Conservation (phyloP, 2,329 filamentous ascomycete genomes). For the Aspergillus sojae region DNA sequence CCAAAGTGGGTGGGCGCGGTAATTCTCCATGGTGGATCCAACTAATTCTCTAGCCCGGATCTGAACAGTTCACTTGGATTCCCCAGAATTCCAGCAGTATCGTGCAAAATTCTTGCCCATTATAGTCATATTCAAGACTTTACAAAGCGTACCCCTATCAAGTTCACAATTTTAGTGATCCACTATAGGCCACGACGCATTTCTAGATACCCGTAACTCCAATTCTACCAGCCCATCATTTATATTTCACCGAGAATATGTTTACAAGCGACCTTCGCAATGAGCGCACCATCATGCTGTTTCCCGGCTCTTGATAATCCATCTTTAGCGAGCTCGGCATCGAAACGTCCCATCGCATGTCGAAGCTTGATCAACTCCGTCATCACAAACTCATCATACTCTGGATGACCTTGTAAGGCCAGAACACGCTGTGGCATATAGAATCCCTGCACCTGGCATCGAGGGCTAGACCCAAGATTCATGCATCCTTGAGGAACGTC, state of each 20-base stretch:
- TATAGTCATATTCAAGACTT: neutral
- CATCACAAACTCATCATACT: conserved; percentile 46
- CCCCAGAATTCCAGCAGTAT: neutral
- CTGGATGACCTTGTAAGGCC: conserved; percentile 54
- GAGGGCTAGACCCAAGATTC: conserved; percentile 46
- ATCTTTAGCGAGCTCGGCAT: conserved; percentile 25
- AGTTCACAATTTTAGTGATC: neutral
- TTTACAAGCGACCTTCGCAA: conserved; percentile 20
- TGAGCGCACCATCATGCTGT: conserved; percentile 26
- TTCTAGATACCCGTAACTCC: neutral
- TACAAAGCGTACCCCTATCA: neutral
- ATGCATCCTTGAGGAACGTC: conserved; percentile 43
- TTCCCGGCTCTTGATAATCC: conserved; percentile 22
- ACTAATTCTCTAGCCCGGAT: neutral
- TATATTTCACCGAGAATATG: neutral
- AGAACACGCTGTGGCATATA: conserved; percentile 45
- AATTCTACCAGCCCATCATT: no score
- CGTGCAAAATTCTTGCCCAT: rapidly evolving
- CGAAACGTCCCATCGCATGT: conserved; percentile 26
- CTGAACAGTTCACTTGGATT: neutral
- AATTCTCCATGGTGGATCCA: neutral
- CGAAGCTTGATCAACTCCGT: conserved; percentile 32
- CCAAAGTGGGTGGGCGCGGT: neutral
- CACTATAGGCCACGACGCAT: neutral
- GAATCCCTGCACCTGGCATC: conserved; percentile 49